These are phyloP conservation scores for Cladophialophora bantiana DNA, from an alignment of 2,329 filamentous ascomycete species.

Conservation along the genomic window DNA sequence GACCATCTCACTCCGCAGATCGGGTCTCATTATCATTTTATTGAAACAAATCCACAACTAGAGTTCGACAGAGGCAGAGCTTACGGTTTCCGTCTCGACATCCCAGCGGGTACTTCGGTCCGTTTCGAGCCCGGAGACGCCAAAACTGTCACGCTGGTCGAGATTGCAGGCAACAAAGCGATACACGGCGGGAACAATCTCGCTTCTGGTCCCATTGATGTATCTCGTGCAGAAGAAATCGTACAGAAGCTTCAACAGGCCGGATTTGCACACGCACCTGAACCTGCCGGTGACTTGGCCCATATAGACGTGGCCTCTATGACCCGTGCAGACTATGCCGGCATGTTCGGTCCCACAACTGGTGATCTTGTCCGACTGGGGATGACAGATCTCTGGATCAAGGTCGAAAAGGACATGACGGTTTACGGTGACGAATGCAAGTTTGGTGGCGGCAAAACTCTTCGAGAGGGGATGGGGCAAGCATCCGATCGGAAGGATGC, in stretches of 20 bases:
- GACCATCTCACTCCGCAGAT: slow-evolving; percentile 53
- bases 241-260: slow-evolving; percentile 70
- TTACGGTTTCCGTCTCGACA: slow-evolving; percentile 87
- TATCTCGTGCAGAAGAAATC: slow-evolving; percentile 69
- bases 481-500: slow-evolving; percentile 76
- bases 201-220: slow-evolving; percentile 74
- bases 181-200: slow-evolving; percentile 86
- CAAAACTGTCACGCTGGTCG: slow-evolving; percentile 87
- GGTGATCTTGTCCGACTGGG: slow-evolving; percentile 85
- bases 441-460: slow-evolving; percentile 92
- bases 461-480: slow-evolving; percentile 96
- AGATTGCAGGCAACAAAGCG: slow-evolving; percentile 80
- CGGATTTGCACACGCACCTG: slow-evolving; percentile 78
- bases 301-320: slow-evolving; percentile 71
- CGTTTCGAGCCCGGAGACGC: slow-evolving; percentile 93
- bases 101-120: slow-evolving; percentile 87
- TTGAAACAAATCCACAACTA: slow-evolving; percentile 90
- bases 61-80: slow-evolving; percentile 83
- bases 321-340: slow-evolving; percentile 77
- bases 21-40: slow-evolving; percentile 94
- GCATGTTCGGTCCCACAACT: slow-evolving; percentile 92
- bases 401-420: slow-evolving; percentile 85
- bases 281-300: slow-evolving; percentile 64
- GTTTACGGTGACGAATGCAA: slow-evolving; percentile 91
- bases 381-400: slow-evolving; percentile 85